Evolutionary conservation across 225 moss, liverwort and hornwort species (phyloP).

Genomic region (Pseudisothecium myosuroides): DNA sequence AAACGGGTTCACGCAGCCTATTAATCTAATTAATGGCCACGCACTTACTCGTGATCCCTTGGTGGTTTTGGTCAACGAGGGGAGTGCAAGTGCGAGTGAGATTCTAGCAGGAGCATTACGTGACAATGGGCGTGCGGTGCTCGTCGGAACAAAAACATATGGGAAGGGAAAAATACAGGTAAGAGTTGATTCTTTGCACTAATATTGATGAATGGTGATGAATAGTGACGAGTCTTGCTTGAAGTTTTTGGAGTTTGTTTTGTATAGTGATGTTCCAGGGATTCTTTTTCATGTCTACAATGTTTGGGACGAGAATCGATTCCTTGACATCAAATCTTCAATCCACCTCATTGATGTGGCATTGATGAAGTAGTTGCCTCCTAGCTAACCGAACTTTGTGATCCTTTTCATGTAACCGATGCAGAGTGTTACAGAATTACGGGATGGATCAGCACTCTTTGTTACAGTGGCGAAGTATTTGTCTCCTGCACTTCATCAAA

Average conservation of each 20-base stretch:
- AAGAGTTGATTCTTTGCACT: not conserved
- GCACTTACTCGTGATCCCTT: constrained; percentile 85
- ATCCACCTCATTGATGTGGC: not conserved
- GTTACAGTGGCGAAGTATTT: constrained; percentile 97
- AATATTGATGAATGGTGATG: too few relatives aligned
- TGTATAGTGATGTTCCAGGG: not conserved
- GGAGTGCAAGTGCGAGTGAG: constrained; percentile 97
- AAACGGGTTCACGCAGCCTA: constrained; percentile 73
- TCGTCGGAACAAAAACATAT: constrained; percentile 74
- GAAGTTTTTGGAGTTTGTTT: not conserved
- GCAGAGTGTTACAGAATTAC: constrained; percentile 93
- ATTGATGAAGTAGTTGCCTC: not conserved
- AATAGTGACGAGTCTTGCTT: not conserved
- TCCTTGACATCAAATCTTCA: not conserved
- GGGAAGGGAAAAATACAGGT: constrained; percentile 99
- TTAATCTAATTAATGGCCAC: constrained; percentile 74
- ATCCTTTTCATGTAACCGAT: not conserved
- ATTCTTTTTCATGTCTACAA: not conserved
- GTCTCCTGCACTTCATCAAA: constrained; percentile 82
- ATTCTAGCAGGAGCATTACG: constrained; percentile 93
- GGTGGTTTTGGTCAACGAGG: constrained; percentile 89
- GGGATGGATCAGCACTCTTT: constrained; percentile 94
- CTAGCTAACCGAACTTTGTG: not conserved
- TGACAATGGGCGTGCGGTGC: constrained; percentile 90
- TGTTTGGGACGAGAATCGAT: not conserved